phyloP scores from a whole-genome alignment of 2,329 filamentous ascomycete species.

The Tolypocladium inflatum region DNA sequence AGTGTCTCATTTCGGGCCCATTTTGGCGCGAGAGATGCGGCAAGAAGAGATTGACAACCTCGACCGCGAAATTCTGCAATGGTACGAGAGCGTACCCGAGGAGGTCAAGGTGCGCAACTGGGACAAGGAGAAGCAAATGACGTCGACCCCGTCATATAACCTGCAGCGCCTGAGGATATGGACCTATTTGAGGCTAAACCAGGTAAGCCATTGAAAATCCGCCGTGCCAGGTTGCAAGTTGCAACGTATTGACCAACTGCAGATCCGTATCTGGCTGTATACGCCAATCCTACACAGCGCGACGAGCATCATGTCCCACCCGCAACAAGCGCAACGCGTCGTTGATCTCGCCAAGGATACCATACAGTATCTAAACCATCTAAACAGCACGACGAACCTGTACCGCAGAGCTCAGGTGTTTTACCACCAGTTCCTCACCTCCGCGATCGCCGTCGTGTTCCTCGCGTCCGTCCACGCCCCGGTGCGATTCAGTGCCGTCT shows the following conservation, averaged over 20 bases:
- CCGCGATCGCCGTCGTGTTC: conserved; percentile 66
- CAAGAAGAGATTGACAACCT: conserved; percentile 70
- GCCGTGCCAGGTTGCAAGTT: neutral
- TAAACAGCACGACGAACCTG: conserved; percentile 63
- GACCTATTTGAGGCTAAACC: conserved; percentile 78
- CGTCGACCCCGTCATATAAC: conserved; percentile 50
- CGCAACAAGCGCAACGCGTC: conserved; percentile 61
- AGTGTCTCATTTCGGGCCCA: conserved; percentile 57
- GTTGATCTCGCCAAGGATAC: conserved; percentile 71
- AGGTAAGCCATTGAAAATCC: conserved; percentile 29
- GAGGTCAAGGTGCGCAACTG: conserved; percentile 51
- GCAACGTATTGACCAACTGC: neutral
- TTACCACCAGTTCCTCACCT: conserved; percentile 73
- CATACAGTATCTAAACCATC: conserved; percentile 58
- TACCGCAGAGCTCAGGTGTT: conserved; percentile 66
- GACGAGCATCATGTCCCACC: conserved; percentile 70
- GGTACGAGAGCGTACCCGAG: conserved; percentile 69
- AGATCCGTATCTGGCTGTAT: conserved; percentile 79
- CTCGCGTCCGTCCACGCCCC: conserved; percentile 69
- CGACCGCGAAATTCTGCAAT: conserved; percentile 76
- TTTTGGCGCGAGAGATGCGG: conserved; percentile 53
- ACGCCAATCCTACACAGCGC: conserved; percentile 79
- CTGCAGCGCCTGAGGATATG: conserved; percentile 69
- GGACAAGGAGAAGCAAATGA: conserved; percentile 41
- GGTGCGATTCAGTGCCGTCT: conserved; percentile 56